Percentiles rank a stretch among this genome's conserved stretches.
These are phyloP conservation scores for Ganoderma resinaceum DNA, from an alignment of 1,284 basidiomycete species.

Conservation along the genomic window DNA sequence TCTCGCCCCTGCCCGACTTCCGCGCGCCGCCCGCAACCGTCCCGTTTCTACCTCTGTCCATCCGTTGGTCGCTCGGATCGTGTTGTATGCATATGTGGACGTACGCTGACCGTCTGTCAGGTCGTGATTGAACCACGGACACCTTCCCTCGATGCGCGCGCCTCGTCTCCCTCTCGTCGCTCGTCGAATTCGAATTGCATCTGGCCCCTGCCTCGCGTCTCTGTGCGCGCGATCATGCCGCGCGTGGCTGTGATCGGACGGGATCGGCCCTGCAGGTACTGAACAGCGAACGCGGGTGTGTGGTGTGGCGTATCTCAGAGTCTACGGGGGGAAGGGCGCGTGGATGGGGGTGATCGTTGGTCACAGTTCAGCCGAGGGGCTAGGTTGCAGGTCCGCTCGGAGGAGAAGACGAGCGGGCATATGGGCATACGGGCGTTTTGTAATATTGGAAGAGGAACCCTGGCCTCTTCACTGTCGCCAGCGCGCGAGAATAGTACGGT, in stretches of 20 bases:
- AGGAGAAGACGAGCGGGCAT: not conserved
- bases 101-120: slow-evolving; percentile 75
- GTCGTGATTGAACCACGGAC: slow-evolving; percentile 54
- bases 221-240: slow-evolving; percentile 1
- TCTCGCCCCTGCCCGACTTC: not conserved
- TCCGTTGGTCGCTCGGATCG: not conserved
- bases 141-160: slow-evolving; percentile 6
- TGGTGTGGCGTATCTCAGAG: not conserved
- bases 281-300: not conserved
- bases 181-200: slow-evolving; percentile 6
- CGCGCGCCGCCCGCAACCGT: not conserved
- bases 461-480: not conserved
- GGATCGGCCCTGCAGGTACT: slow-evolving; percentile 16
- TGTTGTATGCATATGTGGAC: slow-evolving; percentile 36
- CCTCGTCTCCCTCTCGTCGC: slow-evolving; percentile 6
- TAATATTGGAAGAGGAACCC: not conserved
- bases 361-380: not conserved
- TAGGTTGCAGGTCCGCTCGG: slow-evolving; percentile 1
- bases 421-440: not conserved
- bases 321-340: too few species aligned
- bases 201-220: not conserved
- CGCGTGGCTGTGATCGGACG: not conserved
- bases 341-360: not conserved
- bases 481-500: not conserved
- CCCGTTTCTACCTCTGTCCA: not conserved